Evolutionary conservation across 768 basidiomycete species (phyloP).

Genomic region (Phanerodontia chrysosporium): DNA sequence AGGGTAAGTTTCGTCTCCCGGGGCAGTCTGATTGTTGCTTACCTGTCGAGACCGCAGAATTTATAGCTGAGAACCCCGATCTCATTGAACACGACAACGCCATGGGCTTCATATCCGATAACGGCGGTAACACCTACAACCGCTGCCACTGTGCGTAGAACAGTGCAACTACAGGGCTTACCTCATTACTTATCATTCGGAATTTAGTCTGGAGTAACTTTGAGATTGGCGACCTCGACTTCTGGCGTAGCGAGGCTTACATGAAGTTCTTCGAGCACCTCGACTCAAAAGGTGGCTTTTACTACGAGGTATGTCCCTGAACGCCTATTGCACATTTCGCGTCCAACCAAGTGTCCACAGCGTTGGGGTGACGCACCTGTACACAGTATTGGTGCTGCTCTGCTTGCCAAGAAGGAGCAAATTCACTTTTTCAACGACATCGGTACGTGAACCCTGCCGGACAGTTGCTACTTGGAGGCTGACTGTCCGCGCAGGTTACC

Average conservation of each 20-base stretch:
- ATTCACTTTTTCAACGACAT: constrained; percentile 96
- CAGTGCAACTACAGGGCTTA: no score
- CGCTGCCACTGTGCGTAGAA: constrained; percentile 46
- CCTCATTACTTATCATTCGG: neutral
- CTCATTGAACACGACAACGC: constrained; percentile 47
- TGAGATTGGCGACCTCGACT: constrained; percentile 55
- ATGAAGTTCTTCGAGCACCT: constrained; percentile 54
- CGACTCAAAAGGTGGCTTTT: constrained; percentile 53
- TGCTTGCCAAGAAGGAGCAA: constrained; percentile 85
- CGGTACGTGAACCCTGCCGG: constrained; percentile 33
- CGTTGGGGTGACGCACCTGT: constrained; percentile 92
- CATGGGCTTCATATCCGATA: constrained; percentile 53
- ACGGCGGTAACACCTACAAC: constrained; percentile 54
- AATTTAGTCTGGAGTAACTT: constrained; percentile 60
- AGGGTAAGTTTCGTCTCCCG: constrained; percentile 37
- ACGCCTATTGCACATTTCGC: neutral
- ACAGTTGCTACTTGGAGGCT: constrained; percentile 2
- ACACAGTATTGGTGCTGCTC: constrained; percentile 79
- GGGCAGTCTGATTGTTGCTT: neutral
- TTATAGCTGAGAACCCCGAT: constrained; percentile 44
- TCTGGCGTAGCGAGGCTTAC: constrained; percentile 56
- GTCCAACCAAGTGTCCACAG: constrained; percentile 34
- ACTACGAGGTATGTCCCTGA: constrained; percentile 39
- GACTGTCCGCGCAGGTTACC: constrained; percentile 45
- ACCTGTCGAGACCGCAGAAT: constrained; percentile 31